Evolutionary conservation across 306 rosid species (phyloP), one percentile per base, ranked within the genome.

Genomic region (Vicia villosa): DNA sequence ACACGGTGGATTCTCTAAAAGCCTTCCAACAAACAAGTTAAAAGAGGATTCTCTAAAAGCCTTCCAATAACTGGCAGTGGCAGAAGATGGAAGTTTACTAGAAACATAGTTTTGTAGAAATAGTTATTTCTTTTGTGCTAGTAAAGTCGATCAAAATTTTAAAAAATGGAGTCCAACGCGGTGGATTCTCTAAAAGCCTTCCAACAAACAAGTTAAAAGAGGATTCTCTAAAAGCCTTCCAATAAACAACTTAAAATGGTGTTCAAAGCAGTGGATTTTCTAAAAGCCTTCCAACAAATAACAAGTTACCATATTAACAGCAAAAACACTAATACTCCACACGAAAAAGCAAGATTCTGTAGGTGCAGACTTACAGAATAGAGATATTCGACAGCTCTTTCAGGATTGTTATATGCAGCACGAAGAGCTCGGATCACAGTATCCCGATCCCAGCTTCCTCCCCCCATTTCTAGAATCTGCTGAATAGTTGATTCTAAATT

Each of bases 371-470:
- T 84, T 76, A 91, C 97, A 70, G 96, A 88, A 83, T 91, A 91
- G 7, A 91, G 90, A 81, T 88, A 91, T 69, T 91, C 97, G 52
- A 91, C 84, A 41, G 96, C 96, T 78, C 97, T 86, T 77, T 83
- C 97, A 26, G 97, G 97, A 79, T 91, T 91, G 81, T 88, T 88
- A 78, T 50, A 91, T 30, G 97, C 96, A 66, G 97, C 96, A 54
- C 89, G 92, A 47, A 91, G 86, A 63, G 97, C 92, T 16, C 88
- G 84, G n/a, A 74, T 66, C 75, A 91, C 92, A 46, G 91, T 86
- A 59, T 86, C 97, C 66, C 88, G 83, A n/a, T 91, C 92, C 97
- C 97, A 91, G 63, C 79, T 82, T 45, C 97, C 97, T 62, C 91
- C 97, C 30, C 97, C 97, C 87, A 91, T 88, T 34, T 84, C 92